Percentiles rank a stretch among this genome's conserved stretches.
Conservation (phyloP, 2,329 filamentous ascomycete genomes). For the Magnaporthiopsis incrustans region DNA sequence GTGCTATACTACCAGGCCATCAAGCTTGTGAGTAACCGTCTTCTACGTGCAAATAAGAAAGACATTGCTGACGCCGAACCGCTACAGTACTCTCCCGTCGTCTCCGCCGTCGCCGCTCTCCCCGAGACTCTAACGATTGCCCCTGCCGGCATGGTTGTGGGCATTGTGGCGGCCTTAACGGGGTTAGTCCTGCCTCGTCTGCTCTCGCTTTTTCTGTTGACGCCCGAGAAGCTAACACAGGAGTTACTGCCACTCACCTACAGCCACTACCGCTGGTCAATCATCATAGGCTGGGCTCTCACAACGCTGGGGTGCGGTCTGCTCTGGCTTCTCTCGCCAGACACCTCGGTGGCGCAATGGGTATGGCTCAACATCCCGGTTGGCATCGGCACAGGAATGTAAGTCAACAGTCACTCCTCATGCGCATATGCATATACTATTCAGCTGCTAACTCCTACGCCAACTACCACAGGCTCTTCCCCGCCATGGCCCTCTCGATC, state of each 20-base stretch:
- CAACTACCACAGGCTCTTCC: constrained; percentile 40
- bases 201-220: too few relatives aligned
- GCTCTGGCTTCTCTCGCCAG: constrained; percentile 59
- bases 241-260: constrained; percentile 22
- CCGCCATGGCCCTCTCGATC: constrained; percentile 53
- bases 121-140: constrained; percentile 57
- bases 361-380: constrained; percentile 1
- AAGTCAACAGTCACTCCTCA: not conserved
- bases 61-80: too few relatives aligned
- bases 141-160: constrained; percentile 48
- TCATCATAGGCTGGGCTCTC: constrained; percentile 36
- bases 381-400: constrained; percentile 3
- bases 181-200: too few relatives aligned
- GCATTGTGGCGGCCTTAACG: constrained; percentile 34
- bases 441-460: not conserved
- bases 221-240: constrained; percentile 4
- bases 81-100: constrained; percentile 36
- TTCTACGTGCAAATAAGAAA: too few relatives aligned
- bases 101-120: constrained; percentile 47
- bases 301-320: constrained; percentile 47
- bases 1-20: constrained; percentile 41
- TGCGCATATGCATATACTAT: not conserved
- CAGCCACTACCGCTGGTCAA: constrained; percentile 51
- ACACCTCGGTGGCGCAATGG: constrained; percentile 20
- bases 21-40: constrained; percentile 25